These are phyloP conservation scores for Urostyla sp. DNA, from an alignment of 73 alveolate genomes.

Conservation along the genomic window DNA sequence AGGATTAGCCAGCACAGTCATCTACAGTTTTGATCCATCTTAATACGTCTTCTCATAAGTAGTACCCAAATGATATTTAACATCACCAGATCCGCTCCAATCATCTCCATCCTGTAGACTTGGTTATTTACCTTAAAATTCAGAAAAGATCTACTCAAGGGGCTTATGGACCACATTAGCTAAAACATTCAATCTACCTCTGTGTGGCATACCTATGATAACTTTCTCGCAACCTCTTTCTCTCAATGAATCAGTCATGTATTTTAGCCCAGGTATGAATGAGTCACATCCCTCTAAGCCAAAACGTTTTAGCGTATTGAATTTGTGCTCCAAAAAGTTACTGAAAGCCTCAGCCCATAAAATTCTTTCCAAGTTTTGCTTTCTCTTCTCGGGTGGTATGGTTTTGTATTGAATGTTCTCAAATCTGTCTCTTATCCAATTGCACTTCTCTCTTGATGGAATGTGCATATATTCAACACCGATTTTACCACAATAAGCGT, in stretches of 20 bases:
- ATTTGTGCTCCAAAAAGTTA: conserved; percentile 81
- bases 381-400: conserved; percentile 69
- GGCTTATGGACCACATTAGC: conserved; percentile 89
- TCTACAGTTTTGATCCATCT: conserved; percentile 57
- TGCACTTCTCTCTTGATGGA: conserved; percentile 78
- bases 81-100: conserved; percentile 85
- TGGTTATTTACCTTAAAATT: conserved; percentile 64
- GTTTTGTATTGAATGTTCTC: conserved; percentile 74
- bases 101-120: conserved; percentile 55
- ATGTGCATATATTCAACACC: conserved; percentile 92
- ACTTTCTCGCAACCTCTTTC: conserved; percentile 84
- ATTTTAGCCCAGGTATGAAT: conserved; percentile 86
- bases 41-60: conserved; percentile 54
- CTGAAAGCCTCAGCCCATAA: conserved; percentile 80
- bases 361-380: conserved; percentile 70
- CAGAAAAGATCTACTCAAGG: conserved; percentile 76
- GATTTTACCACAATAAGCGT: conserved; percentile 82
- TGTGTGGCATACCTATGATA: conserved; percentile 97
- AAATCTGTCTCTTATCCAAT: conserved; percentile 84
- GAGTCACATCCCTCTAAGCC: conserved; percentile 94
- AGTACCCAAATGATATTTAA: conserved; percentile 88
- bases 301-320: conserved; percentile 93
- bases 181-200: conserved; percentile 96
- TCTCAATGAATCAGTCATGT: conserved; percentile 80
- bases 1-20: conserved; percentile 92